These are phyloP conservation scores for Drosera spatulata DNA, from an alignment of 179 eudicot genomes.

Conservation along the genomic window DNA sequence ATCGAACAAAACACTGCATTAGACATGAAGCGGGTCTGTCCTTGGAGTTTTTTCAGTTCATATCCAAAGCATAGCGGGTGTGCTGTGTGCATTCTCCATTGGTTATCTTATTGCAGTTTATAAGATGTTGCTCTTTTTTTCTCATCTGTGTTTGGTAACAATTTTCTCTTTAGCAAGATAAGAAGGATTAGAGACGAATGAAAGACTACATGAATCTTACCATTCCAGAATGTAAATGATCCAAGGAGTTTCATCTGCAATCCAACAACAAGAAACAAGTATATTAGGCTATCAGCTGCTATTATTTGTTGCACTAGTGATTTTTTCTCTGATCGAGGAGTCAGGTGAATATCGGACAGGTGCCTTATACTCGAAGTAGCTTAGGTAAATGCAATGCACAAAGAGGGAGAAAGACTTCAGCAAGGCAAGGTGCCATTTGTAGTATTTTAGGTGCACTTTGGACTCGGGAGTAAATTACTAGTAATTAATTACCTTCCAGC, in stretches of 20 bases:
- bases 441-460: too few relatives aligned
- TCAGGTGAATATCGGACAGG: too few relatives aligned
- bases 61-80: too few relatives aligned
- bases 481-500: conserved; percentile 16
- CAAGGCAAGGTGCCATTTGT: background rate
- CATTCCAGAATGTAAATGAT: conserved; percentile 14
- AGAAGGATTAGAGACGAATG: background rate
- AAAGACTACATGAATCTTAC: conserved; percentile 6
- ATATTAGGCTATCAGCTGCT: background rate
- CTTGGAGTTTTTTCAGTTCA: background rate
- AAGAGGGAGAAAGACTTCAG: background rate
- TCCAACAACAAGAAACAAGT: background rate
- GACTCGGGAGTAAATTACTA: background rate
- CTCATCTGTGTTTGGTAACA: background rate
- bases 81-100: too few relatives aligned
- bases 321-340: too few relatives aligned
- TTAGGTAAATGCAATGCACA: background rate
- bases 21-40: background rate
- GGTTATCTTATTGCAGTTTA: too few relatives aligned
- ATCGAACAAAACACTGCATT: background rate
- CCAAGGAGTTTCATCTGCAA: conserved; percentile 25
- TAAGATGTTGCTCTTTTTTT: too few relatives aligned
- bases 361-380: too few relatives aligned
- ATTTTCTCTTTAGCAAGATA: too few relatives aligned
- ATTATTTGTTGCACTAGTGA: too few relatives aligned